Evolutionary conservation across 371 early-diverging fungal species (phyloP).

Genomic region (Zancudomyces culisetae): DNA sequence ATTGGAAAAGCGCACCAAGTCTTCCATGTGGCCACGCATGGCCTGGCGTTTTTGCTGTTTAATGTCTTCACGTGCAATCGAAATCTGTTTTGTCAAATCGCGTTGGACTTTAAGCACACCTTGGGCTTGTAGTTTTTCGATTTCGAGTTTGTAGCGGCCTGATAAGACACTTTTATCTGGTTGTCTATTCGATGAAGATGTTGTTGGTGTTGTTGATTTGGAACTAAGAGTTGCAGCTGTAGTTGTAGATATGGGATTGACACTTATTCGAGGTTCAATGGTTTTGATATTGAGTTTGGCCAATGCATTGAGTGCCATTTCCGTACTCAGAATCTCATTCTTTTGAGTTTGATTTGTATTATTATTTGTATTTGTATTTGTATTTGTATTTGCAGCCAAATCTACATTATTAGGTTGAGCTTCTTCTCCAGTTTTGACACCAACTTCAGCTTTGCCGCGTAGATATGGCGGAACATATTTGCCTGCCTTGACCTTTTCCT

Average conservation of each 20-base stretch:
- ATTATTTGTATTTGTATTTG: neutral
- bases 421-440: neutral
- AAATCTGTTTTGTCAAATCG: conserved; percentile 24
- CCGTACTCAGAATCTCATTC: neutral
- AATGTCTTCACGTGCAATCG: conserved; percentile 35
- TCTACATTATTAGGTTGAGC: neutral
- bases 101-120: conserved; percentile 18
- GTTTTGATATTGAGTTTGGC: conserved; percentile 25
- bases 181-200: too few relatives aligned
- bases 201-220: conserved; percentile 2
- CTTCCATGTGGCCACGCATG: conserved; percentile 49
- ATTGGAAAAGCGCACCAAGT: conserved; percentile 56
- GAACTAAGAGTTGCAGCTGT: conserved; percentile 4
- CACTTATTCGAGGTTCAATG: neutral
- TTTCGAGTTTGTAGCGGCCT: neutral
- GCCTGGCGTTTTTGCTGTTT: conserved; percentile 52
- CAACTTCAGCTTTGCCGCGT: conserved; percentile 37
- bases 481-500: conserved; percentile 32
- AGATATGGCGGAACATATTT: conserved; percentile 74
- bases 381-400: neutral
- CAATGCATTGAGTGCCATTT: conserved; percentile 18
- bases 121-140: conserved; percentile 10
- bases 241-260: conserved; percentile 12
- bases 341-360: neutral
- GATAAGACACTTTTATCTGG: too few relatives aligned